phyloP scores from a whole-genome alignment of 345 rosid species.

The Limnanthes douglasii region DNA sequence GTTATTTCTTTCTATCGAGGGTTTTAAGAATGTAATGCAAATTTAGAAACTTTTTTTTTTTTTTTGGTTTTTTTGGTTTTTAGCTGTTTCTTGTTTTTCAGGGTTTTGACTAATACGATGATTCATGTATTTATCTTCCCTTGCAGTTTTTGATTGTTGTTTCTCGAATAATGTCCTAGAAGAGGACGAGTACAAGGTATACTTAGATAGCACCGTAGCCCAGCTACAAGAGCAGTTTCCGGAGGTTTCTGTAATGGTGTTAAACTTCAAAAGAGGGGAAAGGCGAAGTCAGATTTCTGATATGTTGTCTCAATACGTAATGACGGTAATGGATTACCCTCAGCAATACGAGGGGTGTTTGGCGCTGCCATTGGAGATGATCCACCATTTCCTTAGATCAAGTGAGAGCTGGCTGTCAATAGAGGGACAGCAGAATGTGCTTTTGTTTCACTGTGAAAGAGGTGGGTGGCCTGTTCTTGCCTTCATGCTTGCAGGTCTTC shows the following conservation, averaged over 20 bases:
- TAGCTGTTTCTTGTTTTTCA: no score
- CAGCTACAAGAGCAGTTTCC: slow-evolving; percentile 93
- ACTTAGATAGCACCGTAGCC: slow-evolving; percentile 87
- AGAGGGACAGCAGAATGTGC: slow-evolving; percentile 89
- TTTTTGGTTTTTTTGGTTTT: no score
- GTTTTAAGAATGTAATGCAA: no score
- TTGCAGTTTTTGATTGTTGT: slow-evolving; percentile 97
- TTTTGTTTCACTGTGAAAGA: slow-evolving; percentile 91
- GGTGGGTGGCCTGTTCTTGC: slow-evolving; percentile 99
- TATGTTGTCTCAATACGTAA: slow-evolving; percentile 72
- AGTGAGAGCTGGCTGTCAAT: slow-evolving; percentile 93
- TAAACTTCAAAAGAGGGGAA: slow-evolving; percentile 92
- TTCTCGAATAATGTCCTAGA: slow-evolving; percentile 87
- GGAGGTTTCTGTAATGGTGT: slow-evolving; percentile 95
- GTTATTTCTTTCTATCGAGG: no score
- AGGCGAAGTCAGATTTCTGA: slow-evolving; percentile 83
- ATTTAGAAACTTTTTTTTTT: no score
- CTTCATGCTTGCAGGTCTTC: slow-evolving; percentile 89
- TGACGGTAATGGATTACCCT: slow-evolving; percentile 99
- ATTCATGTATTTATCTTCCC: slow-evolving; percentile 5
- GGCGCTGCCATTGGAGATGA: slow-evolving; percentile 81
- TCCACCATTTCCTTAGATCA: slow-evolving; percentile 78
- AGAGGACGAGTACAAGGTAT: slow-evolving; percentile 86
- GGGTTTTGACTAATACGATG: no score
- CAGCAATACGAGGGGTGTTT: slow-evolving; percentile 86